These are phyloP conservation scores for Senna tora DNA, from an alignment of 306 rosid species.

Conservation along the genomic window DNA sequence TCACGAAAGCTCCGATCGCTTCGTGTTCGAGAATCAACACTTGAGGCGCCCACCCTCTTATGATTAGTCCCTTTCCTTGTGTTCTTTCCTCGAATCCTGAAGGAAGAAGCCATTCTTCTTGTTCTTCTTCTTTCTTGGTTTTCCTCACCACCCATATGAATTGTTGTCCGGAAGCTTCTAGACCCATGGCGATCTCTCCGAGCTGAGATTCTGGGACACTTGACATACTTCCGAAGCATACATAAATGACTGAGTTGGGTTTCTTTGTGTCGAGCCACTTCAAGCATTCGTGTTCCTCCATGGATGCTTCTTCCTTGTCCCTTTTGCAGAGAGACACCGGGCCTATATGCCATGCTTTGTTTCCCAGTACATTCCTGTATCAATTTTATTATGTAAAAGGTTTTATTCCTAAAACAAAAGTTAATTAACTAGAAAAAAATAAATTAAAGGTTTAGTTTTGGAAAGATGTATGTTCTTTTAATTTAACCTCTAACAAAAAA, in stretches of 20 bases:
- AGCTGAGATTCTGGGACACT: slow-evolving; percentile 18
- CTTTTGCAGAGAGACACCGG: slow-evolving; percentile 37
- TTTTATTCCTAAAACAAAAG: too few relatives aligned
- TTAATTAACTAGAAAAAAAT: too few relatives aligned
- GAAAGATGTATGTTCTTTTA: too few relatives aligned
- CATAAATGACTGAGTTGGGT: slow-evolving; percentile 31
- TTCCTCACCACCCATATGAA: slow-evolving; percentile 35
- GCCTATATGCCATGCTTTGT: slow-evolving; percentile 57
- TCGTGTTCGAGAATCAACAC: slow-evolving; percentile 4
- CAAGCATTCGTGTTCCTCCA: slow-evolving; percentile 24
- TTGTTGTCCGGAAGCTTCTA: slow-evolving; percentile 26
- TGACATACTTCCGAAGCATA: slow-evolving; percentile 30
- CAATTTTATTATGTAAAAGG: too few relatives aligned
- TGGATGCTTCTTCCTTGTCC: background rate
- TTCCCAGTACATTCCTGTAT: slow-evolving; percentile 31
- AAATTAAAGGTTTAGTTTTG: too few relatives aligned
- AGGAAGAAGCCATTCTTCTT: background rate
- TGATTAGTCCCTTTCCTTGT: slow-evolving; percentile 7
- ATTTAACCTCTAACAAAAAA: too few relatives aligned
- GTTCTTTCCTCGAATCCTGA: slow-evolving; percentile 4
- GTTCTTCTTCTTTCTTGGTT: background rate
- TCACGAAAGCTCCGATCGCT: slow-evolving; percentile 24
- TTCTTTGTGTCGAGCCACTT: slow-evolving; percentile 33
- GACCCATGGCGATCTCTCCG: slow-evolving; percentile 25
- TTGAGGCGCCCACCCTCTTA: slow-evolving; percentile 33